Percentiles rank a stretch among this genome's conserved stretches.
Conservation (phyloP, 257 asterid genomes). For the Solanum infundibuliforme region DNA sequence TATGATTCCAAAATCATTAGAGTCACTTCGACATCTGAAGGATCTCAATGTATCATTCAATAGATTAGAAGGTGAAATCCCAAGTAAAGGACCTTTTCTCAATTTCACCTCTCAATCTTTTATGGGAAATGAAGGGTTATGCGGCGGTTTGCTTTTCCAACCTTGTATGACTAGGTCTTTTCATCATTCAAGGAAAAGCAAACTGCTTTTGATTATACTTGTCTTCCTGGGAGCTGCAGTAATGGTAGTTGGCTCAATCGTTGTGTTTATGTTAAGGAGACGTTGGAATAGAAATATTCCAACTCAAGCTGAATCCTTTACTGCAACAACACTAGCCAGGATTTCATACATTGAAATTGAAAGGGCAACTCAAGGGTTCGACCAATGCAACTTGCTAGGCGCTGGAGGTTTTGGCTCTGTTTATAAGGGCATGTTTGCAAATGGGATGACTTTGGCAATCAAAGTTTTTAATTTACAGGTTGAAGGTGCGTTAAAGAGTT, state of each 20-base stretch:
- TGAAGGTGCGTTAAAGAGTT: neutral
- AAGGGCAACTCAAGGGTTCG: neutral
- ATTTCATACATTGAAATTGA: neutral
- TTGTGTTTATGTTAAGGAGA: neutral
- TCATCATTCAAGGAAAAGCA: neutral
- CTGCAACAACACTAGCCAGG: neutral
- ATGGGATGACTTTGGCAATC: neutral
- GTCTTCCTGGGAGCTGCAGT: neutral
- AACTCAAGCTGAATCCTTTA: neutral
- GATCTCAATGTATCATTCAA: slow-evolving; percentile 15
- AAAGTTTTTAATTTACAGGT: neutral
- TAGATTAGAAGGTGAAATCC: slow-evolving; percentile 24
- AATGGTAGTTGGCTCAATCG: neutral
- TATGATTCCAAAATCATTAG: slow-evolving; percentile 16
- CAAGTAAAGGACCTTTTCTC: slow-evolving; percentile 20
- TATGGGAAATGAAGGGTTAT: slow-evolving; percentile 11
- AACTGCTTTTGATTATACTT: neutral
- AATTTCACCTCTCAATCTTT: slow-evolving; percentile 19
- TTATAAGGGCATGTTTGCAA: neutral
- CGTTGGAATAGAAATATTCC: neutral
- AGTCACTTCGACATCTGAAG: slow-evolving; percentile 3
- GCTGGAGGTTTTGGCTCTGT: neutral
- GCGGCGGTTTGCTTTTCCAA: neutral
- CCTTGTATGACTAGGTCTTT: neutral
- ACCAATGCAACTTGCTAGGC: neutral